phyloP scores from a whole-genome alignment of 805 yeast species.

The Ogataea corticis region DNA sequence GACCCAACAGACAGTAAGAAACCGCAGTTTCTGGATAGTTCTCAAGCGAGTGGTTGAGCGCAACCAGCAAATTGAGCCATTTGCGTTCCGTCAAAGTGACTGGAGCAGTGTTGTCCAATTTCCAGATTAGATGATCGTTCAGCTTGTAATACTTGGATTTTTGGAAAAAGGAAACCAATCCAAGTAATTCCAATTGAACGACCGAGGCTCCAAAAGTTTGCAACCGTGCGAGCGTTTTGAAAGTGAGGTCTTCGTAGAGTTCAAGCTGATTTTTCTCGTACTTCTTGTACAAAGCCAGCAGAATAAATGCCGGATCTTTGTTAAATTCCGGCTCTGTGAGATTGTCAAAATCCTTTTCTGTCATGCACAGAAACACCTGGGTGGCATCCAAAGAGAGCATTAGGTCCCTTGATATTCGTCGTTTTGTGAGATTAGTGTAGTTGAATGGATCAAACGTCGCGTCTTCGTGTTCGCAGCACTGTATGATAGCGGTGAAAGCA shows the following conservation, averaged over 20 bases:
- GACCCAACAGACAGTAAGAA: slow-evolving; percentile 13
- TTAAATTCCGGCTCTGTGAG: background rate
- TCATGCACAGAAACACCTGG: slow-evolving; percentile 7
- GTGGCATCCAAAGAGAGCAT: background rate
- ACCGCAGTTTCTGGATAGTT: slow-evolving; percentile 3
- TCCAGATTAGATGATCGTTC: slow-evolving; percentile 16
- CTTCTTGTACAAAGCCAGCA: slow-evolving; percentile 10
- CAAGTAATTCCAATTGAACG: slow-evolving; percentile 15
- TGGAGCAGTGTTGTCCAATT: background rate
- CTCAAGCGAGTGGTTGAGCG: slow-evolving; percentile 11
- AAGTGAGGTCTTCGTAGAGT: slow-evolving; percentile 7
- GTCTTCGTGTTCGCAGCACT: slow-evolving; percentile 6
- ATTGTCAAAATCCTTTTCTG: slow-evolving; percentile 7
- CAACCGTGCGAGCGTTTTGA: background rate
- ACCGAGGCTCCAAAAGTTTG: slow-evolving; percentile 7
- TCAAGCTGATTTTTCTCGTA: slow-evolving; percentile 5
- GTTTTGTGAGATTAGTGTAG: slow-evolving; percentile 4
- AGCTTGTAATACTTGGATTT: slow-evolving; percentile 7
- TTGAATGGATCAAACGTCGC: slow-evolving; percentile 1
- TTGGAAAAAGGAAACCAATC: slow-evolving; percentile 8
- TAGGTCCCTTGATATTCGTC: background rate
- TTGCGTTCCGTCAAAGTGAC: slow-evolving; percentile 13
- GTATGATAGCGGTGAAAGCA: slow-evolving; percentile 12
- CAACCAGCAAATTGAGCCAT: slow-evolving; percentile 16
- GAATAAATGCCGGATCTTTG: slow-evolving; percentile 8